Conservation (phyloP, 2,329 filamentous ascomycete genomes). For the Zopfia rhizophila region DNA sequence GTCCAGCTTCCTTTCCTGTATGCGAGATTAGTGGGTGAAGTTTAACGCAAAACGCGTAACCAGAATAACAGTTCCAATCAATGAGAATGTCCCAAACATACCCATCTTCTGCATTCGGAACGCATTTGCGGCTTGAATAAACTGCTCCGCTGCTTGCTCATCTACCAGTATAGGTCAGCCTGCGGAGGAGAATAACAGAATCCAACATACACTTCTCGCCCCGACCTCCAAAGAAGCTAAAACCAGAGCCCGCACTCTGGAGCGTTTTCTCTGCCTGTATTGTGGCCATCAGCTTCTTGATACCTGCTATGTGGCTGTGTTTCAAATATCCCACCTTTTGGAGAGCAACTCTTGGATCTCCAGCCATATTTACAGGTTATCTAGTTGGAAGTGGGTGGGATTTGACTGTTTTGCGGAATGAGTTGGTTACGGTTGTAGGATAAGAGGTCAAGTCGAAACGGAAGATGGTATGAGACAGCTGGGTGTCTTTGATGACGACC, state of each 20-base stretch:
- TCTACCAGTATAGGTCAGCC: constrained; percentile 52
- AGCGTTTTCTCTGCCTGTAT: constrained; percentile 86
- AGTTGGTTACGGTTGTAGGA: constrained; percentile 47
- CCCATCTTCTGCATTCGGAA: constrained; percentile 89
- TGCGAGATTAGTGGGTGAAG: constrained; percentile 8
- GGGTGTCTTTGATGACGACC: constrained; percentile 12
- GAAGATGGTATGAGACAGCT: not conserved
- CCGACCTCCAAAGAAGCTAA: constrained; percentile 87
- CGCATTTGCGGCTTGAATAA: constrained; percentile 87
- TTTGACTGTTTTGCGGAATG: no score
- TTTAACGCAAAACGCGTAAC: not conserved
- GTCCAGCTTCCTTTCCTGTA: constrained; percentile 83
- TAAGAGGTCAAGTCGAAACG: no score
- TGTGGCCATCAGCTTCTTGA: constrained; percentile 37
- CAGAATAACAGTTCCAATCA: not conserved
- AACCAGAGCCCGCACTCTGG: constrained; percentile 78
- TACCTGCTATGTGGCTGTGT: constrained; percentile 42
- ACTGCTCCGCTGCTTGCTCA: constrained; percentile 87
- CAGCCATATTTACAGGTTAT: constrained; percentile 43
- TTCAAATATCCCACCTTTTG: constrained; percentile 46
- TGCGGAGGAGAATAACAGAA: not conserved
- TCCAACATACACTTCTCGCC: constrained; percentile 74
- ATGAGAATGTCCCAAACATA: constrained; percentile 55
- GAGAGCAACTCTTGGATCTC: constrained; percentile 49
- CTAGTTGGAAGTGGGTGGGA: no score